Evolutionary conservation across 2,329 filamentous ascomycete genomes (phyloP), one percentile per base, ranked within the genome.

Genomic region (Fusarium heterosporum): DNA sequence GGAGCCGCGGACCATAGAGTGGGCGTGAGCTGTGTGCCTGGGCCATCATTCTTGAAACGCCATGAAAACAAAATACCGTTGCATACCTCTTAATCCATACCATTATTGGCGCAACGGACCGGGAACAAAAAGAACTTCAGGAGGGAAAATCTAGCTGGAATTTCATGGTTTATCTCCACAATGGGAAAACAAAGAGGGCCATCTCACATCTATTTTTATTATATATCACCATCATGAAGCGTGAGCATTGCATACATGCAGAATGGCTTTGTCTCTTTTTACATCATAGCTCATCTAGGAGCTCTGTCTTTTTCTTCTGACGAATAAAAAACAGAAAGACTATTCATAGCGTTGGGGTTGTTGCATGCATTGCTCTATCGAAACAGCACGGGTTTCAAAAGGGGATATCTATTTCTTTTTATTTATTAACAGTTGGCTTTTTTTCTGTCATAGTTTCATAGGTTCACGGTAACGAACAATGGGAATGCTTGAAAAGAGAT

Each of bases 1-100:
- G 78, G 40, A 75, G 65, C 48, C 74, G 75, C 51, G 68, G 49
- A 63, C 70, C 68, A 61, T 73, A 73, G 71, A 61, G 59, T 61
- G 71, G 71, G 48, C 63, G 63, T 54, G 68, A 68, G 55, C 50
- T 49, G 34, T 54, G 60, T 52, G 57, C 36, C 55, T 70, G 68
- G 70, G 58, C 67, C 28, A 55, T 72, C 55, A 45, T 69, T 49
- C 47, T 64, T 32, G 58, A 58, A 59, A 45, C 55, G 19, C 54
- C 51, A 30, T 65, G 22, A 30, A 5, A 36, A 36, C 16, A 25
- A 38, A 60, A 43, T 19, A 38, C 26, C n/a, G 32, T 28, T 43
- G 19, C 12, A 30, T 34, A 13, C 29, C 42, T 48, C 46, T 61
- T 53, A 36, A 55, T 49, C n/a, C 39, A 63, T 36, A 64, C 65